These are phyloP conservation scores for Capniomyces stellatus DNA, from an alignment of 371 early-diverging fungal species.

Conservation along the genomic window DNA sequence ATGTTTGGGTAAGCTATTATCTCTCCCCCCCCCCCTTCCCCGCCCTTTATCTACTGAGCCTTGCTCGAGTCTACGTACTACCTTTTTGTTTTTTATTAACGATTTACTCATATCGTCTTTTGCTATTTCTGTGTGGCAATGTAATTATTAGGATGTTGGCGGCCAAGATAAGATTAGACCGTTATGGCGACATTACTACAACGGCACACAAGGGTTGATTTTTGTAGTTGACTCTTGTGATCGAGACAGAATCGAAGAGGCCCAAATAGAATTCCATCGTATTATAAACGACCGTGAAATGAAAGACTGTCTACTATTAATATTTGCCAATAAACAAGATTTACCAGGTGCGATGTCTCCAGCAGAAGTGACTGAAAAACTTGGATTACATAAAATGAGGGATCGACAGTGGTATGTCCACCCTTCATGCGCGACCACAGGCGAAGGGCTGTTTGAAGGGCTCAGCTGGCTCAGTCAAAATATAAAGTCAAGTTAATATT, in stretches of 20 bases:
- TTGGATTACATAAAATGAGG: conserved; percentile 54
- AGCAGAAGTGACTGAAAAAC: conserved; percentile 58
- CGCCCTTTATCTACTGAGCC: not conserved
- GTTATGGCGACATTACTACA: conserved; percentile 76
- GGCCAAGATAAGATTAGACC: conserved; percentile 83
- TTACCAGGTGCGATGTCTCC: conserved; percentile 59
- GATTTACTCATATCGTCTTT: too few species aligned
- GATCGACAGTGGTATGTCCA: conserved; percentile 72
- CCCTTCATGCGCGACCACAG: conserved; percentile 68
- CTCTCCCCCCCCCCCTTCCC: not conserved
- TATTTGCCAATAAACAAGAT: conserved; percentile 83
- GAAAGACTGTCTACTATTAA: conserved; percentile 56
- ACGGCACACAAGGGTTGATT: conserved; percentile 70
- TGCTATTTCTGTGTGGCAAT: too few species aligned
- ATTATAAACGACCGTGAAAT: conserved; percentile 69
- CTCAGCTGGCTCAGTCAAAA: conserved; percentile 78
- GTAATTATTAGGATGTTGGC: conserved; percentile 55
- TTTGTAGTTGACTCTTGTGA: conserved; percentile 80
- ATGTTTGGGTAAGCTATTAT: conserved; percentile 47
- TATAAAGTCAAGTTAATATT: conserved; percentile 28
- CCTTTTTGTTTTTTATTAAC: too few species aligned
- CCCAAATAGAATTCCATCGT: conserved; percentile 59
- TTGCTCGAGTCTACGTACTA: too few species aligned
- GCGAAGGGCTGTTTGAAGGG: conserved; percentile 76
- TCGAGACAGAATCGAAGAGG: conserved; percentile 65